Evolutionary conservation across 2,329 filamentous ascomycete genomes (phyloP).

Genomic region (Colletotrichum echinochloae): DNA sequence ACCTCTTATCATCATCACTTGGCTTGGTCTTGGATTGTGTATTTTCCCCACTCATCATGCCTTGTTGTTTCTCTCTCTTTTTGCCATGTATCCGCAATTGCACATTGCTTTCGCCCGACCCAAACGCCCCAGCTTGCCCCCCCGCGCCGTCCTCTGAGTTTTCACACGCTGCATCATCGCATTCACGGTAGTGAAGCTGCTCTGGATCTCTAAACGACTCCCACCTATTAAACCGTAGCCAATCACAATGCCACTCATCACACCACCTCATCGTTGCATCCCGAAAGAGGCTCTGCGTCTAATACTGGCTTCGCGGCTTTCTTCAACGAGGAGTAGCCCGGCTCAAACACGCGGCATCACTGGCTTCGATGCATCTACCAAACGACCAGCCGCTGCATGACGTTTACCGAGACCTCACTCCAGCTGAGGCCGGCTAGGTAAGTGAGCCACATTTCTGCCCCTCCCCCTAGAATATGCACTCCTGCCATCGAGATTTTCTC

Average conservation of each 20-base stretch:
- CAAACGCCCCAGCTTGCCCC: neutral
- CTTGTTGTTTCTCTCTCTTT: neutral
- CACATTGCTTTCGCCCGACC: slow-evolving; percentile 9
- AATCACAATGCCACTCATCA: slow-evolving; percentile 12
- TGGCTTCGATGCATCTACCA: neutral
- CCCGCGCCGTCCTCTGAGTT: neutral
- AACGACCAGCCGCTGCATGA: slow-evolving; percentile 20
- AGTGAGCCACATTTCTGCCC: slow-evolving; percentile 22
- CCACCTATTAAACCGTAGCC: slow-evolving; percentile 5
- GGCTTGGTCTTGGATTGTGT: neutral
- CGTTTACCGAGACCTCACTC: slow-evolving; percentile 27
- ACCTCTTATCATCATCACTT: slow-evolving; percentile 12
- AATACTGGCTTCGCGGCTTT: slow-evolving; percentile 26
- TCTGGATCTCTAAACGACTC: neutral
- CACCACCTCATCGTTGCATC: slow-evolving; percentile 16
- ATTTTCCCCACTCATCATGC: neutral
- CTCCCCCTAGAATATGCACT: neutral
- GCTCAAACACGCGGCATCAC: slow-evolving; percentile 6
- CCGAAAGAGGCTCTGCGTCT: slow-evolving; percentile 35
- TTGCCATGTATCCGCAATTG: neutral
- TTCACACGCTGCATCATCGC: neutral
- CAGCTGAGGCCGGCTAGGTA: slow-evolving; percentile 14
- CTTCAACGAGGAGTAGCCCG: slow-evolving; percentile 8
- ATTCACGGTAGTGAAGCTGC: slow-evolving; percentile 1
- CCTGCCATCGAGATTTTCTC: slow-evolving; percentile 1